Percentiles rank a stretch among this genome's conserved stretches.
Evolutionary conservation across 1,284 basidiomycete genomes (phyloP).

Genomic region (Coniferiporia weirii): DNA sequence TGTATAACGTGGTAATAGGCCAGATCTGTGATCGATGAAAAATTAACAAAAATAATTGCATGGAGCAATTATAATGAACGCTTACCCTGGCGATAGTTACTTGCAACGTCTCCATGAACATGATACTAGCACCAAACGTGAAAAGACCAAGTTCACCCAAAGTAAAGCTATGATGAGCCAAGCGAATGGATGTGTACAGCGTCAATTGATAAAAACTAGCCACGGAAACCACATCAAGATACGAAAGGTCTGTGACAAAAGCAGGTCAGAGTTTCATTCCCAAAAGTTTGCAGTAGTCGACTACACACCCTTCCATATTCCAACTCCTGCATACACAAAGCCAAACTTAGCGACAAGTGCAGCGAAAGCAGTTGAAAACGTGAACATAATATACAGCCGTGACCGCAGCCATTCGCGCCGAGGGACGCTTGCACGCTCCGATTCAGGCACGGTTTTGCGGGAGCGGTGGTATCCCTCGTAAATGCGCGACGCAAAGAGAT

Average conservation of each 20-base stretch:
- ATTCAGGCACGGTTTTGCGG: conserved; percentile 43
- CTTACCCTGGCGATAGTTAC: conserved; percentile 75
- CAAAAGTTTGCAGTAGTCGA: neutral
- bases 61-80: conserved; percentile 13
- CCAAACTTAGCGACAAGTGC: conserved; percentile 45
- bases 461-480: conserved; percentile 52
- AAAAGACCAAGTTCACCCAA: conserved; percentile 91
- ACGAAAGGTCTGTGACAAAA: conserved; percentile 57
- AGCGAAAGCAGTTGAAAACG: conserved; percentile 43
- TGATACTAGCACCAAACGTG: conserved; percentile 79
- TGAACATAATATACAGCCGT: conserved; percentile 60
- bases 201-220: conserved; percentile 89
- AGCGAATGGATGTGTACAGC: conserved; percentile 82
- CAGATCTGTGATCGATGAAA: conserved; percentile 52
- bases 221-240: conserved; percentile 72
- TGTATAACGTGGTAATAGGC: conserved; percentile 76
- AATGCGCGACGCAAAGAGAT: conserved; percentile 71
- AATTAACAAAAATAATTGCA: conserved; percentile 3
- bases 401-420: conserved; percentile 59
- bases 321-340: conserved; percentile 38
- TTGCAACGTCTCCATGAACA: conserved; percentile 84
- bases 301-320: conserved; percentile 60
- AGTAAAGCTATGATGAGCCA: conserved; percentile 92
- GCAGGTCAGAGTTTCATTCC: neutral
- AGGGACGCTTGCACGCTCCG: conserved; percentile 70